These are phyloP conservation scores for Hygrophila difformis DNA, from an alignment of 257 asterid genomes.

Conservation along the genomic window DNA sequence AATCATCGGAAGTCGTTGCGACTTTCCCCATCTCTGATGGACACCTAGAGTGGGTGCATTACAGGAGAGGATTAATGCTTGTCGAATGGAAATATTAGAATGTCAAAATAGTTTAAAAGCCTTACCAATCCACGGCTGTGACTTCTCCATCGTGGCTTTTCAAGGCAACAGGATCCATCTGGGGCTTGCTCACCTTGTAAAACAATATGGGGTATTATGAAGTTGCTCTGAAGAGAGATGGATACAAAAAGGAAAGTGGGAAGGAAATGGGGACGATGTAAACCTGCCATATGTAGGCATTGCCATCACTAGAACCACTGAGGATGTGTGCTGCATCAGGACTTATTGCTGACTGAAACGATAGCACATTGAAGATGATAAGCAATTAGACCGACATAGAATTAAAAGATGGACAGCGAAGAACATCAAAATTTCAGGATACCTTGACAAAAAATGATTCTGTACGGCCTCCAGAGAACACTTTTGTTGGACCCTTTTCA, in stretches of 20 bases:
- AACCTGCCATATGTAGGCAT: slow-evolving; percentile 93
- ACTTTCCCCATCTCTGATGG: slow-evolving; percentile 76
- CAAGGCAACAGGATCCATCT: slow-evolving; percentile 47
- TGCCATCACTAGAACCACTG: slow-evolving; percentile 94
- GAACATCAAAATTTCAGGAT: slow-evolving; percentile 6
- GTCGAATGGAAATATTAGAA: not conserved
- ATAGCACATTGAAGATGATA: slow-evolving; percentile 14
- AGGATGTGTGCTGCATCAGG: slow-evolving; percentile 93
- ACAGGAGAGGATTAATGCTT: not conserved
- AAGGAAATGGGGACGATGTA: slow-evolving; percentile 9
- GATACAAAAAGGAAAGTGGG: not conserved
- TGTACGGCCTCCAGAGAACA: slow-evolving; percentile 61
- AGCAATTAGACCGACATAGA: slow-evolving; percentile 1
- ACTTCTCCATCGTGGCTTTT: slow-evolving; percentile 89
- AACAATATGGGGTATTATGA: slow-evolving; percentile 8
- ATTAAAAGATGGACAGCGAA: not conserved
- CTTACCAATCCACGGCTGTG: slow-evolving; percentile 88
- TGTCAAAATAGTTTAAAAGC: not conserved
- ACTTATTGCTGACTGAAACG: slow-evolving; percentile 69
- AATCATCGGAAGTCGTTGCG: slow-evolving; percentile 94
- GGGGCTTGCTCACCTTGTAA: slow-evolving; percentile 69
- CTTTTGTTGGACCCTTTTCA: slow-evolving; percentile 61
- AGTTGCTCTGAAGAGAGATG: not conserved
- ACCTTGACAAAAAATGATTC: slow-evolving; percentile 95
- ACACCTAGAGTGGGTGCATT: slow-evolving; percentile 43